phyloP scores from a whole-genome alignment of 805 yeast genomes.

The Spathaspora sp. region DNA sequence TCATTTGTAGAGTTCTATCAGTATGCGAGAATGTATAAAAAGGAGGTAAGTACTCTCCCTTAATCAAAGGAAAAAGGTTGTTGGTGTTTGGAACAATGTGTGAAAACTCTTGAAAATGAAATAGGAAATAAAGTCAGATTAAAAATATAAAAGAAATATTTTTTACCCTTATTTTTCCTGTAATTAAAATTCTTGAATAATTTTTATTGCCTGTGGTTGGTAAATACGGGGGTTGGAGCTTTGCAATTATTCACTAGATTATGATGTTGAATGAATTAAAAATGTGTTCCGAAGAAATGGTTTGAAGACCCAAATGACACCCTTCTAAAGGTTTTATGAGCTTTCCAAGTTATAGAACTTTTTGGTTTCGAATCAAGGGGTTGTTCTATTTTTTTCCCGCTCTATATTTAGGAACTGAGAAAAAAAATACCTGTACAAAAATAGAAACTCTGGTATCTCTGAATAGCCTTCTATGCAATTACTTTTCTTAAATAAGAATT shows the following conservation, averaged over 20 bases:
- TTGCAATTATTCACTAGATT: background rate
- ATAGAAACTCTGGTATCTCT: background rate
- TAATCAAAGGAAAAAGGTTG: background rate
- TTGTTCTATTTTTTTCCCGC: background rate
- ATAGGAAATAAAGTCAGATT: background rate
- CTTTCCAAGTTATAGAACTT: background rate
- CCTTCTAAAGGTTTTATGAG: too few species aligned
- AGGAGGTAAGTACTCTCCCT: background rate
- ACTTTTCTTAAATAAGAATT: background rate
- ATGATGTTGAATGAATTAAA: background rate
- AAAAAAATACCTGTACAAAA: background rate
- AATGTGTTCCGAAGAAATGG: background rate
- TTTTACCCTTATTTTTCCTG: background rate
- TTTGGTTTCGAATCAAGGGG: background rate
- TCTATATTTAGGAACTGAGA: background rate
- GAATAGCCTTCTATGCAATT: background rate
- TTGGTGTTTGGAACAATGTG: background rate
- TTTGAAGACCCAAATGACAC: background rate
- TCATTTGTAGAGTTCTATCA: background rate
- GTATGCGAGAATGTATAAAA: background rate
- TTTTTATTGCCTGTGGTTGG: background rate
- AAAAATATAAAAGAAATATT: background rate
- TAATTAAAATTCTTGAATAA: background rate
- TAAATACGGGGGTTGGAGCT: background rate
- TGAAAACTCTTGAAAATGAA: background rate